These are phyloP conservation scores for Strobilomyces echinocephalus DNA, from an alignment of 768 basidiomycete species.

Conservation along the genomic window DNA sequence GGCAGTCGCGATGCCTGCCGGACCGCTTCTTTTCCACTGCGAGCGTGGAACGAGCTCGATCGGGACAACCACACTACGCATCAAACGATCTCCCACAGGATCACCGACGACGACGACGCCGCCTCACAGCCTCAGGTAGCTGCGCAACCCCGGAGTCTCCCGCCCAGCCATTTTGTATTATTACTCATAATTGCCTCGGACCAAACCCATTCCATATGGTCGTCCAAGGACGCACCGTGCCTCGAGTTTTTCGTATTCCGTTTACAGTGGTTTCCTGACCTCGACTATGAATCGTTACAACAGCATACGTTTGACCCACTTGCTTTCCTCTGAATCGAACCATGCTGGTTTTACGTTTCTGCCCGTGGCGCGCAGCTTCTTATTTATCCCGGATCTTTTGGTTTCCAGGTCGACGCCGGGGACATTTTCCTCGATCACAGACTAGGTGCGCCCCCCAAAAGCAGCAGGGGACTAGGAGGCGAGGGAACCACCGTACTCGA, in stretches of 20 bases:
- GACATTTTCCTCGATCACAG: constrained; percentile 3
- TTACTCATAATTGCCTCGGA: constrained; percentile 34
- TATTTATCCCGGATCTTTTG: constrained; percentile 27
- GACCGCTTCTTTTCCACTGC: constrained; percentile 13
- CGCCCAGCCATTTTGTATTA: constrained; percentile 26
- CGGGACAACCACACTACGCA: constrained; percentile 14
- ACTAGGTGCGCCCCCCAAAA: constrained; percentile 8
- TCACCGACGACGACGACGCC: constrained; percentile 18
- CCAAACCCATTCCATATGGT: constrained; percentile 16
- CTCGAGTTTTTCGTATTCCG: constrained; percentile 18
- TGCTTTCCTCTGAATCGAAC: constrained; percentile 22
- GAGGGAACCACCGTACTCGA: constrained; percentile 10
- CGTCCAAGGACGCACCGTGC: constrained; percentile 19
- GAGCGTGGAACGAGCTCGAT: constrained; percentile 23
- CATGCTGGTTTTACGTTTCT: constrained; percentile 5
- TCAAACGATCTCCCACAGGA: constrained; percentile 22
- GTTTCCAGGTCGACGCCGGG: constrained; percentile 6
- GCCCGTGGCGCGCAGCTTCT: constrained; percentile 9
- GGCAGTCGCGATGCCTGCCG: constrained; percentile 9
- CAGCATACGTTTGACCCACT: constrained; percentile 9
- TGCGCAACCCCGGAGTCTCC: constrained; percentile 10
- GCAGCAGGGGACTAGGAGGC: neutral
- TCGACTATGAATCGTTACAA: constrained; percentile 16
- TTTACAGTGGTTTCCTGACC: constrained; percentile 13
- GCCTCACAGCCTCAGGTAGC: constrained; percentile 18